Base-by-base conservation (phyloP, 805 yeast species). In the Ascoidea tarda region DNA sequence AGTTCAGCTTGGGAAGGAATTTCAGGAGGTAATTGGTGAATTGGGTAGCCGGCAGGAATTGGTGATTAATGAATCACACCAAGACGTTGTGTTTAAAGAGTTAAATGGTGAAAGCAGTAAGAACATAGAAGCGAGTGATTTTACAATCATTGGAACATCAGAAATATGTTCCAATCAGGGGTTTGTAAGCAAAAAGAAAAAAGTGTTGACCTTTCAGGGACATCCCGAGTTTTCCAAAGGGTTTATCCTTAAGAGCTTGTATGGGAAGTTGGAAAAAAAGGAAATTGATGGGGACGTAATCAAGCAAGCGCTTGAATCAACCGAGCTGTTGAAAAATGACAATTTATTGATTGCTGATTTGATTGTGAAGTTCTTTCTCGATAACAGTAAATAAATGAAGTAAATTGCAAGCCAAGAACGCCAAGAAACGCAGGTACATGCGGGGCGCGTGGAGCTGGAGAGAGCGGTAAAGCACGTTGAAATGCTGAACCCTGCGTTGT, bases 191-290 rank as follows among this genome's bases (percentile, higher is more conserved):
- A 71, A 73, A 0, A 62, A 70, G 5, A 48, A 33, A 32, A 70
- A 73, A 48, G 52, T 84, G 6, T 65, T 89, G 28, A 78, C 93
- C 0, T 76, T 88, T 58, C 97, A 89, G 65, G 96, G 96, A 0
- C 97, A 89, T 61, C 96, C 96, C 0, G 96, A 89, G 63, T 89
- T 86, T 60, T 61, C 68, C 32, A 67, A 69, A 0, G 71, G 65
- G 3, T 62, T 62, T 21, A 62, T 65, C 2, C 14, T 51, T 6
- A 45, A 47, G 32, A 50, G 28, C 54, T 69, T 55, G 63, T 65
- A 51, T 55, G 62, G 49, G 16, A 60, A 49, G 53, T 50, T 50
- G 12, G 54, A 60, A 14, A 50, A 50, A 16, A 60, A 61, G 12
- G 21, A 49, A 14, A 57, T 71, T 16, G 64, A 64, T 33, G 56